Conservation (phyloP, 768 basidiomycete species). For the Leccinum olivaceopallidum region DNA sequence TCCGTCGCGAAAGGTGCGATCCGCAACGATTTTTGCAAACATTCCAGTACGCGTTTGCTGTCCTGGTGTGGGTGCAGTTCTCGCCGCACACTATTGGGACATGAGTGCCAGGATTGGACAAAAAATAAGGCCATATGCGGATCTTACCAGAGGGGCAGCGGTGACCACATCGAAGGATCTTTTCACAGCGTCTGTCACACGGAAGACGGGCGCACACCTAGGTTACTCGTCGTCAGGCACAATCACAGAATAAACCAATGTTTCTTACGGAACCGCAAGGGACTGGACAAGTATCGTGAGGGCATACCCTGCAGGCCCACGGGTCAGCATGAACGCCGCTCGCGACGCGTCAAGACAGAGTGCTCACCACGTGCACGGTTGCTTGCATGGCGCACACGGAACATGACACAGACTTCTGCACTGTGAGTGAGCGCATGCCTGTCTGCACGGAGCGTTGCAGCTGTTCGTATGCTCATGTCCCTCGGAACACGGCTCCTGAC, state of each 20-base stretch:
- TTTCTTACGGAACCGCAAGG: slow-evolving; percentile 67
- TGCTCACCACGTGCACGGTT: slow-evolving; percentile 55
- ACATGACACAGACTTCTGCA: slow-evolving; percentile 50
- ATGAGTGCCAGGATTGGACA: slow-evolving; percentile 1
- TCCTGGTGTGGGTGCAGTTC: slow-evolving; percentile 34
- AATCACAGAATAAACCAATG: neutral
- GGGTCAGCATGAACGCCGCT: slow-evolving; percentile 4
- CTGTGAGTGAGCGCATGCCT: slow-evolving; percentile 52
- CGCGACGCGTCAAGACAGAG: neutral
- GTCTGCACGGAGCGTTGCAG: slow-evolving; percentile 51
- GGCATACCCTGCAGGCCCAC: slow-evolving; percentile 44
- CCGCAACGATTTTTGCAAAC: too few relatives aligned
- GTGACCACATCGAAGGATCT: slow-evolving; percentile 58
- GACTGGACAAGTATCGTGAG: slow-evolving; percentile 56
- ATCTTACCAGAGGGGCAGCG: slow-evolving; percentile 62
- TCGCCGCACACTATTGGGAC: slow-evolving; percentile 62
- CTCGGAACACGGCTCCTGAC: slow-evolving; percentile 48
- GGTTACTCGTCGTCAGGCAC: neutral
- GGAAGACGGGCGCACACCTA: slow-evolving; percentile 68
- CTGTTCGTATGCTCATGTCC: slow-evolving; percentile 47
- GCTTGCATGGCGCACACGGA: slow-evolving; percentile 63
- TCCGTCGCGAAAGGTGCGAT: too few relatives aligned
- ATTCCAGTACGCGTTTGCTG: too few relatives aligned
- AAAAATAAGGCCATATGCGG: slow-evolving; percentile 29
- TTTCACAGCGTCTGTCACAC: slow-evolving; percentile 55